These are phyloP conservation scores for Lentinus tigrinus DNA, from an alignment of 768 basidiomycete species.

Conservation along the genomic window DNA sequence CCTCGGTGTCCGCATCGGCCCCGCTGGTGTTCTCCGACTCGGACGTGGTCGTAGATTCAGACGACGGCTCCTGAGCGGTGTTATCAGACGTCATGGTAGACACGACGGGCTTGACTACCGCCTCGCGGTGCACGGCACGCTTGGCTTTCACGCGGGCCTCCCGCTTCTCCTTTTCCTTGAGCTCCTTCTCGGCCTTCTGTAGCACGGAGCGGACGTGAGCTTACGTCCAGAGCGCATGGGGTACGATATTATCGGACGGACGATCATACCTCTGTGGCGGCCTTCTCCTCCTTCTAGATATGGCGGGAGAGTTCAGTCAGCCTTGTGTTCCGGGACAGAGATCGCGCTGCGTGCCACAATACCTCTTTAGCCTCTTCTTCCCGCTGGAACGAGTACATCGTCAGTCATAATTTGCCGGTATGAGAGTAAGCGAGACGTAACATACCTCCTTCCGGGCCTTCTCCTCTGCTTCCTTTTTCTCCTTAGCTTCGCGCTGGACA, in stretches of 20 bases:
- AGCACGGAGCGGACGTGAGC: background rate
- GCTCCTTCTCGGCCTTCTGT: background rate
- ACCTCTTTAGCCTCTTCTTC: slow-evolving; percentile 42
- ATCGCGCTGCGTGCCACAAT: background rate
- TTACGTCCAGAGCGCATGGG: background rate
- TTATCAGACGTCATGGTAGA: background rate
- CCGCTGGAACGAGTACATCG: slow-evolving; percentile 29
- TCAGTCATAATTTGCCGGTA: background rate
- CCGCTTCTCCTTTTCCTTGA: slow-evolving; percentile 55
- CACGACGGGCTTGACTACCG: slow-evolving; percentile 18
- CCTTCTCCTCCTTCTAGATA: slow-evolving; percentile 23
- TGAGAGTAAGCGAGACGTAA: background rate
- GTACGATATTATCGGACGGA: background rate
- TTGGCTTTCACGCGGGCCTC: slow-evolving; percentile 56
- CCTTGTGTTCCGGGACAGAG: background rate
- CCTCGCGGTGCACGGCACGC: slow-evolving; percentile 39
- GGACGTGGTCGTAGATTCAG: slow-evolving; percentile 27
- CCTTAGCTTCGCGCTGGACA: slow-evolving; percentile 71
- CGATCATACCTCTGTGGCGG: slow-evolving; percentile 20
- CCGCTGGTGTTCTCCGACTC: slow-evolving; percentile 52
- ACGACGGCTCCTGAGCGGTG: slow-evolving; percentile 13
- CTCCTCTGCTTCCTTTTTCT: slow-evolving; percentile 76
- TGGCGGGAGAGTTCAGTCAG: background rate
- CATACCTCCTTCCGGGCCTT: slow-evolving; percentile 49
- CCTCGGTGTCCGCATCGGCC: slow-evolving; percentile 73